phyloP scores from a whole-genome alignment of 179 eudicot genomes.

The Vitellaria paradoxa region DNA sequence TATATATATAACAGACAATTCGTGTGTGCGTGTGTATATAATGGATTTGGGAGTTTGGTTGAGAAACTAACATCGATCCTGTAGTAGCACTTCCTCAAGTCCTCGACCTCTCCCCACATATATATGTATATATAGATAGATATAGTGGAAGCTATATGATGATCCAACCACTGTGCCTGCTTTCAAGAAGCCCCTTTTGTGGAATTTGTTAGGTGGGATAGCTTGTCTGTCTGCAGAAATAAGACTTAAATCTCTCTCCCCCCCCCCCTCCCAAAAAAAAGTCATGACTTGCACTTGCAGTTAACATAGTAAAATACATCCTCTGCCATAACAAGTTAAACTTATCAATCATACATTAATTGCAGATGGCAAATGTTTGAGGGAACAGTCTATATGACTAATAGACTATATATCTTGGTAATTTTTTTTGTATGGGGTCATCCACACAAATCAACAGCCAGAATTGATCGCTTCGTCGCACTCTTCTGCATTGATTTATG shows the following conservation, averaged over 20 bases:
- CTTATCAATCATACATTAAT: slow-evolving; percentile 5
- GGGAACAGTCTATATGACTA: too few relatives aligned
- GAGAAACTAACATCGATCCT: slow-evolving; percentile 13
- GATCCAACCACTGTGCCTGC: slow-evolving; percentile 3
- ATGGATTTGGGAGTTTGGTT: slow-evolving; percentile 3
- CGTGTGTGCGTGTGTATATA: neutral
- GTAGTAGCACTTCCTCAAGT: neutral
- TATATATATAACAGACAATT: too few relatives aligned
- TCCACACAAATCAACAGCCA: too few relatives aligned
- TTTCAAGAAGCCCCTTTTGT: neutral
- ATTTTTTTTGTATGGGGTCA: too few relatives aligned
- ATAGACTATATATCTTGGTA: too few relatives aligned
- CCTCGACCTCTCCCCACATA: neutral
- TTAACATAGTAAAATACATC: neutral
- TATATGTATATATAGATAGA: too few relatives aligned
- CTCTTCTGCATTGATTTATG: too few relatives aligned
- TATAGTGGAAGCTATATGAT: neutral
- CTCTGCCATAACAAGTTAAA: slow-evolving; percentile 6
- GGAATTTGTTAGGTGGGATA: slow-evolving; percentile 8
- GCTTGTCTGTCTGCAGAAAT: neutral
- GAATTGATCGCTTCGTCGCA: too few relatives aligned
- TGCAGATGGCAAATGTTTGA: neutral
- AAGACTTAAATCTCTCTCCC: neutral
- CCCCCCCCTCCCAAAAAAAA: too few relatives aligned
- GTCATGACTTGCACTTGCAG: slow-evolving; percentile 27